Evolutionary conservation across 2,329 filamentous ascomycete species (phyloP).

Genomic region (Trichothecium roseum): DNA sequence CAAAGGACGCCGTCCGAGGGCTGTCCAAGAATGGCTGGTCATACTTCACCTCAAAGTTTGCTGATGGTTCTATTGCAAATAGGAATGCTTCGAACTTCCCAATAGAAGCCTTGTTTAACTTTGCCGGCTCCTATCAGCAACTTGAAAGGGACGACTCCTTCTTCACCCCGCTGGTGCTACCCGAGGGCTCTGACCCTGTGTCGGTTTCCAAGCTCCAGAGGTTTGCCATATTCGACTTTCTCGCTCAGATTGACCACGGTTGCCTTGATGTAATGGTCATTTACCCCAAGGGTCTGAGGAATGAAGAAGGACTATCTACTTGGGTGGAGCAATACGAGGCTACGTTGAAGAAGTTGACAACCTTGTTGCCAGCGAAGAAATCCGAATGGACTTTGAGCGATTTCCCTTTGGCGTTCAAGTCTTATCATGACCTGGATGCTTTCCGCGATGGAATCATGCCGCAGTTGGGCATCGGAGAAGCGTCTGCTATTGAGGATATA

Average conservation of each 20-base stretch:
- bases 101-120: not conserved
- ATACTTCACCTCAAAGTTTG: constrained; percentile 1
- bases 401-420: constrained; percentile 12
- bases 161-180: not conserved
- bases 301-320: not conserved
- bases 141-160: not conserved
- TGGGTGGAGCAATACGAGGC: constrained; percentile 3
- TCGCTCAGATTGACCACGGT: constrained; percentile 2
- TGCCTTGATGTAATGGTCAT: not conserved
- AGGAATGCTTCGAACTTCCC: not conserved
- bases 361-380: not conserved
- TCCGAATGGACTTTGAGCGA: constrained; percentile 12
- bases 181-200: not conserved
- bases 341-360: not conserved
- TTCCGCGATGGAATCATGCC: constrained; percentile 1
- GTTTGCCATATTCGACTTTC: constrained; percentile 7
- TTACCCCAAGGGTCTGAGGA: not conserved
- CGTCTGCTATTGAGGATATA: constrained; percentile 6
- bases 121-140: not conserved
- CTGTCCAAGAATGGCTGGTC: not conserved
- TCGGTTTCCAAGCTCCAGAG: not conserved
- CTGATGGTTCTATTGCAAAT: not conserved
- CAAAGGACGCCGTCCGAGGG: not conserved
- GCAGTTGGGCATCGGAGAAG: no score
- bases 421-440: constrained; percentile 3